A percentile compares a stretch with the other conserved stretches of the same genome.
Conservation (phyloP, 352 stramenopile genomes). For the Pythium vanterpoolii region DNA sequence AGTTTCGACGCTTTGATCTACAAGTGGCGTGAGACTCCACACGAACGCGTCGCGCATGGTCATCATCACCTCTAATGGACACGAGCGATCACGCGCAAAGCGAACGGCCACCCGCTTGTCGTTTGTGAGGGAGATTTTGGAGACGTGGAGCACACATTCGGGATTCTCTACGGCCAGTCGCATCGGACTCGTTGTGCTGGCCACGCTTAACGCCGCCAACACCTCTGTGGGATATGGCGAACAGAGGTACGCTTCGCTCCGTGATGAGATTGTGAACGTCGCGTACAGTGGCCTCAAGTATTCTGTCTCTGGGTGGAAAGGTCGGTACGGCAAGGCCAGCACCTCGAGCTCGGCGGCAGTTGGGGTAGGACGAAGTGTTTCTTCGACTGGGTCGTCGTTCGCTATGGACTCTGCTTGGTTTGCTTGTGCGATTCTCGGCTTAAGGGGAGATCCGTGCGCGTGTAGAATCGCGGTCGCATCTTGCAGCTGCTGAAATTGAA, state of each 20-base stretch:
- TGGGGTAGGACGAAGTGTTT: slow-evolving; percentile 8
- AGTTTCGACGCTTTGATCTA: background rate
- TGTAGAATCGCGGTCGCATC: slow-evolving; percentile 35
- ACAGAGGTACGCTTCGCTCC: slow-evolving; percentile 24
- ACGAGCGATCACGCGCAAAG: slow-evolving; percentile 42
- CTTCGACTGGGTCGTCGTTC: background rate
- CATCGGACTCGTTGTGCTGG: background rate
- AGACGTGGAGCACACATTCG: slow-evolving; percentile 40
- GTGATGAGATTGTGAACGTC: slow-evolving; percentile 26
- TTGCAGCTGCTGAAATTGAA: slow-evolving; percentile 52
- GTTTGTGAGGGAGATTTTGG: background rate
- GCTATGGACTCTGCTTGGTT: background rate
- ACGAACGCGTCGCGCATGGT: slow-evolving; percentile 33
- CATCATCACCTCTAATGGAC: slow-evolving; percentile 27
- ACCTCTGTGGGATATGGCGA: slow-evolving; percentile 28
- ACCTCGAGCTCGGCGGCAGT: slow-evolving; percentile 17
- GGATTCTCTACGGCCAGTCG: slow-evolving; percentile 37
- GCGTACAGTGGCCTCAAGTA: slow-evolving; percentile 54
- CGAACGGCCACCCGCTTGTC: slow-evolving; percentile 15
- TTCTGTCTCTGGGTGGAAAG: slow-evolving; percentile 42
- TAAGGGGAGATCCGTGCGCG: background rate
- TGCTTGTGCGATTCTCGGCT: background rate
- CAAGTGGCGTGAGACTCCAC: slow-evolving; percentile 31
- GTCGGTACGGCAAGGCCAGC: slow-evolving; percentile 5
- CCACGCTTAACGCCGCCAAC: background rate